Evolutionary conservation across 2,329 filamentous ascomycete genomes (phyloP).

Genomic region (Trichoderma sp.): DNA sequence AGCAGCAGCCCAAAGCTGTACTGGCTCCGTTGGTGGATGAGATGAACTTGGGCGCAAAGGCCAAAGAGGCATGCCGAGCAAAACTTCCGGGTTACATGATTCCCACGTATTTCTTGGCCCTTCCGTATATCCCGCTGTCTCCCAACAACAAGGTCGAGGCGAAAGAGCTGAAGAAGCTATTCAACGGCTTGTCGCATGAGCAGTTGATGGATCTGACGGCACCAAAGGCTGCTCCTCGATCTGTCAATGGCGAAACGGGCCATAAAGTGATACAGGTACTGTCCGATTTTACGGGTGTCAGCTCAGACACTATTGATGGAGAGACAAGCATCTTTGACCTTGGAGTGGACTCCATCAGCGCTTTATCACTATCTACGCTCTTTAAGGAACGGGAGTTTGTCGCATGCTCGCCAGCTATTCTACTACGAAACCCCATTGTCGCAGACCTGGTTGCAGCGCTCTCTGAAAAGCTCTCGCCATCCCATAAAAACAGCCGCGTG

Average conservation of each 20-base stretch:
- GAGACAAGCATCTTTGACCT: conserved; percentile 78
- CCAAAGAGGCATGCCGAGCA: conserved; percentile 65
- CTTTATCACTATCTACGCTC: conserved; percentile 65
- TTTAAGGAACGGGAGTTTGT: conserved; percentile 65
- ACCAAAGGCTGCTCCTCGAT: conserved; percentile 22
- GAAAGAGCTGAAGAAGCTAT: conserved; percentile 68
- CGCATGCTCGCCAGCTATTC: conserved; percentile 61
- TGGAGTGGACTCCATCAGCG: conserved; percentile 85
- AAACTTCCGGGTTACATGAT: conserved; percentile 86
- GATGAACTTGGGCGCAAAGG: conserved; percentile 44
- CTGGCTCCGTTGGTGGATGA: conserved; percentile 34
- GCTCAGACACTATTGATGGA: conserved; percentile 46
- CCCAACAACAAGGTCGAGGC: conserved; percentile 87
- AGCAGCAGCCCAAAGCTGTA: background rate
- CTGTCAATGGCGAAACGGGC: conserved; percentile 39
- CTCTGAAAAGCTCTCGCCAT: background rate
- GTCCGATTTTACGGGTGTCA: conserved; percentile 51
- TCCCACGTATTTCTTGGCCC: conserved; percentile 75
- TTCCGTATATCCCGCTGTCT: conserved; percentile 75
- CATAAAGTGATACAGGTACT: conserved; percentile 56
- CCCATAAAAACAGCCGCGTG: conserved; percentile 28
- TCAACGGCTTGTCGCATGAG: conserved; percentile 59
- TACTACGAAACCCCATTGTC: conserved; percentile 65
- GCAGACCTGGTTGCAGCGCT: conserved; percentile 48
- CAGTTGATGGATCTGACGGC: conserved; percentile 60